These are phyloP conservation scores for Solanum hybrid DNA, from an alignment of 305 asterid species.

Conservation along the genomic window DNA sequence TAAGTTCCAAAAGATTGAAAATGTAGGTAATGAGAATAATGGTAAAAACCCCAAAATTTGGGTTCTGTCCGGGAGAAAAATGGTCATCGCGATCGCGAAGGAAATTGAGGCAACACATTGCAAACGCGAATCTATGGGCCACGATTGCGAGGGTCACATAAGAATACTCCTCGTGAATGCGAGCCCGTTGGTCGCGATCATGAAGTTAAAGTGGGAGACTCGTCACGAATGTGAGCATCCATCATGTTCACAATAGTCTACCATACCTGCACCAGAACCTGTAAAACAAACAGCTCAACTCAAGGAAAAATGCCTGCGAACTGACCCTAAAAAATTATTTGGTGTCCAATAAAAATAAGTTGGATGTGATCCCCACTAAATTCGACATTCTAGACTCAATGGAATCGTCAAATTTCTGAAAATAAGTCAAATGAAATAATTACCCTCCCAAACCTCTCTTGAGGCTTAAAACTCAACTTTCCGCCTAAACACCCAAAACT, in stretches of 20 bases:
- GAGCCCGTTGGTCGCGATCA: not conserved
- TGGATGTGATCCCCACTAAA: no score
- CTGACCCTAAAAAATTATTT: not conserved
- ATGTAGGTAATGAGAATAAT: not conserved
- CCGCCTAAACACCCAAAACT: not conserved
- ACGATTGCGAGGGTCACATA: not conserved
- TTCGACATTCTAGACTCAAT: not conserved
- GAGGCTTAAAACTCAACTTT: not conserved
- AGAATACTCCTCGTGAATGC: not conserved
- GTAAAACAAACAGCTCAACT: not conserved
- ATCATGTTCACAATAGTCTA: not conserved
- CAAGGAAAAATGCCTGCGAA: not conserved
- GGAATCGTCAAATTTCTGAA: not conserved
- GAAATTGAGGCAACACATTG: not conserved
- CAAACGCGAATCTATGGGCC: not conserved
- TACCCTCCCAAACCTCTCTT: not conserved
- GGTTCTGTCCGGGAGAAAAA: not conserved
- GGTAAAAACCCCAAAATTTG: not conserved
- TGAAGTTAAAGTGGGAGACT: not conserved
- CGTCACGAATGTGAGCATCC: not conserved
- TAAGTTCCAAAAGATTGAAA: not conserved
- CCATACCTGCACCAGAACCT: not conserved
- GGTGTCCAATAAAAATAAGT: not conserved
- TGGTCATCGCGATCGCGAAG: no score
- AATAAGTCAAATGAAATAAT: not conserved